Evolutionary conservation across 2,329 filamentous ascomycete species (phyloP).

Genomic region (Teratosphaeria destructans): DNA sequence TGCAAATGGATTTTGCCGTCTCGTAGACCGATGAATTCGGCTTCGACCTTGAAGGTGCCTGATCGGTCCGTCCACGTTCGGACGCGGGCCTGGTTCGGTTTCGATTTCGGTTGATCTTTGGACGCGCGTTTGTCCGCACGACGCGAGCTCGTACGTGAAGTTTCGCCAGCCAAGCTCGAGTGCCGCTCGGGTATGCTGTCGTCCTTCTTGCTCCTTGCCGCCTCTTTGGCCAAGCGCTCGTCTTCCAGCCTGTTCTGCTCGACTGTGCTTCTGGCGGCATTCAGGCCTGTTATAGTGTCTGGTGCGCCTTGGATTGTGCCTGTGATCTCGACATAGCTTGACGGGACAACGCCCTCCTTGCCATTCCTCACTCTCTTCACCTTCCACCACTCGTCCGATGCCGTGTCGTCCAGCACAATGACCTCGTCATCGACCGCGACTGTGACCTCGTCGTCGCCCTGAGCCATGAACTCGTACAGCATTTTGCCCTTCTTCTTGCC

Average conservation of each 20-base stretch:
- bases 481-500: conserved; percentile 73
- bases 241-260: conserved; percentile 74
- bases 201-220: conserved; percentile 53
- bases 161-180: conserved; percentile 58
- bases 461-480: conserved; percentile 91
- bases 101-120: conserved; percentile 52
- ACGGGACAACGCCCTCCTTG: conserved; percentile 90
- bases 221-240: conserved; percentile 71
- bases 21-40: conserved; percentile 86
- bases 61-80: conserved; percentile 92
- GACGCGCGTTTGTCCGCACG: background rate
- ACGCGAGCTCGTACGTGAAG: conserved; percentile 3
- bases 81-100: conserved; percentile 72
- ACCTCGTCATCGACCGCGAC: conserved; percentile 87
- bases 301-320: conserved; percentile 49
- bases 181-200: conserved; percentile 60
- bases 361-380: conserved; percentile 82
- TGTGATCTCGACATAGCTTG: conserved; percentile 87
- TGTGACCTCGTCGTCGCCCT: conserved; percentile 92
- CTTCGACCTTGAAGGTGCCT: conserved; percentile 93
- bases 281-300: conserved; percentile 43
- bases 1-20: conserved; percentile 97
- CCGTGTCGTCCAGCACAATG: conserved; percentile 74
- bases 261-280: conserved; percentile 55
- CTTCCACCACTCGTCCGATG: conserved; percentile 98